Evolutionary conservation across 305 asterid genomes (phyloP), one percentile per base, ranked within the genome.

Genomic region (Ilex paraguariensis): DNA sequence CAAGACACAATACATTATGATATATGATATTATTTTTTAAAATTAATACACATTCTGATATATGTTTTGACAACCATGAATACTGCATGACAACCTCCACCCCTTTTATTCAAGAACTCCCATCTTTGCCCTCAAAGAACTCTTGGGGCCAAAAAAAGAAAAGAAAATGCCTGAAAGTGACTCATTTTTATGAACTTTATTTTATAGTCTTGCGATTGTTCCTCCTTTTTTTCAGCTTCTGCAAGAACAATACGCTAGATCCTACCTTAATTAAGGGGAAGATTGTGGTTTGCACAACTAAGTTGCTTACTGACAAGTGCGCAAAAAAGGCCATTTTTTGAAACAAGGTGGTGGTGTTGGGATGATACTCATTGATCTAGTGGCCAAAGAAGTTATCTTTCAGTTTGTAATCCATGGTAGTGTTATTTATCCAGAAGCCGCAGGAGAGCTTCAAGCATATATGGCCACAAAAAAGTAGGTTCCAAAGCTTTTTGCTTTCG

Each of bases 241-340:
- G 73, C 48, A 16, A 61, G 31, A 50, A 56, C 16, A 31, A 62
- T 40, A 14, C 58, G 12, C 63, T 56, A 2, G 63, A 69, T 17
- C 5, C 31, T 3, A 51, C 13, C n/a, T 9, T 68, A 36, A 62
- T 61, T 6, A 31, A 55, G 28, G 68, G 68, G 9, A 56, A 61
- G 13, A 36, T 62, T 39, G 73, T 69, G 33, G 68, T 69, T 12
- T 69, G 73, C 63, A 39, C 51, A 46, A 62, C 36, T 51, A 54
- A 49, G 52, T 14, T 17, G 6, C 2, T 30, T 42, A 12, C 32
- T 12, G 67, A 60, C 9, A 6, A 13, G 13, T 15, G 15, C 15
- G 2, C 4, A 7, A 14, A 53, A 44, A 61, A 68, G 32, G 40
- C 62, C 13, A 30, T 13, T 32, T 16, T 42, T 60, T 57, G 13